Conservation (phyloP, 2,329 filamentous ascomycete species). For the Aspergillus pseudotamarii region DNA sequence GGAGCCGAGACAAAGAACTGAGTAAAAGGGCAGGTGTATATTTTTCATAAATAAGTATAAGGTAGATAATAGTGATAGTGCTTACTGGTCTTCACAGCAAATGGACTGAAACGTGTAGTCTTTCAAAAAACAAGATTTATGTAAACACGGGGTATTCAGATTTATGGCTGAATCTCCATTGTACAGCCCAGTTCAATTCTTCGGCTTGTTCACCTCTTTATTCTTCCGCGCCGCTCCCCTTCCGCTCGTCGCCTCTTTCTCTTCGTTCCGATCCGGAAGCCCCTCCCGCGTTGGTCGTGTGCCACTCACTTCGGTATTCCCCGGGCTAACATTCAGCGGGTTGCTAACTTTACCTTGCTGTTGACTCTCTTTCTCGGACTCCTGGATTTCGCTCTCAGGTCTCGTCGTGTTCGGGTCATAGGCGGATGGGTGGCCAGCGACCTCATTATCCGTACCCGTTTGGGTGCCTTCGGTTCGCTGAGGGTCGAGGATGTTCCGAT, state of each 20-base stretch:
- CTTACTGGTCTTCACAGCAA: neutral
- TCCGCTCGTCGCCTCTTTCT: constrained; percentile 41
- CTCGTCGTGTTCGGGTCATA: constrained; percentile 70
- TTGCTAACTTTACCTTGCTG: constrained; percentile 47
- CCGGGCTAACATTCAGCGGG: constrained; percentile 62
- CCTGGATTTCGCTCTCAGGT: constrained; percentile 60
- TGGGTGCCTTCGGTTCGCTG: constrained; percentile 68
- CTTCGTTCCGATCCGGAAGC: constrained; percentile 43
- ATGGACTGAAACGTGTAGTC: neutral
- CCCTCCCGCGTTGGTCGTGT: constrained; percentile 49
- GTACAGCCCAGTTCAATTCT: constrained; percentile 5
- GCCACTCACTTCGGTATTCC: constrained; percentile 61
- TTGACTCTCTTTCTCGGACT: constrained; percentile 40
- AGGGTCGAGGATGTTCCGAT: constrained; percentile 67
- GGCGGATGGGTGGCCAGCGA: constrained; percentile 62
- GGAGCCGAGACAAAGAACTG: constrained; percentile 20
- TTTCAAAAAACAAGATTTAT: neutral
- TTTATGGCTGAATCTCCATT: neutral
- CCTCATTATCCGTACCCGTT: constrained; percentile 65
- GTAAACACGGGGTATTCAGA: neutral
- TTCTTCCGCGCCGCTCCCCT: constrained; percentile 41
- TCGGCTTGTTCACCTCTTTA: constrained; percentile 24
- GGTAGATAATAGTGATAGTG: neutral
- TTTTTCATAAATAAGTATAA: neutral
- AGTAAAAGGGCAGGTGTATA: neutral